phyloP scores from a whole-genome alignment of 169 alveolate genomes.

The Cryptosporidium tyzzeri region DNA sequence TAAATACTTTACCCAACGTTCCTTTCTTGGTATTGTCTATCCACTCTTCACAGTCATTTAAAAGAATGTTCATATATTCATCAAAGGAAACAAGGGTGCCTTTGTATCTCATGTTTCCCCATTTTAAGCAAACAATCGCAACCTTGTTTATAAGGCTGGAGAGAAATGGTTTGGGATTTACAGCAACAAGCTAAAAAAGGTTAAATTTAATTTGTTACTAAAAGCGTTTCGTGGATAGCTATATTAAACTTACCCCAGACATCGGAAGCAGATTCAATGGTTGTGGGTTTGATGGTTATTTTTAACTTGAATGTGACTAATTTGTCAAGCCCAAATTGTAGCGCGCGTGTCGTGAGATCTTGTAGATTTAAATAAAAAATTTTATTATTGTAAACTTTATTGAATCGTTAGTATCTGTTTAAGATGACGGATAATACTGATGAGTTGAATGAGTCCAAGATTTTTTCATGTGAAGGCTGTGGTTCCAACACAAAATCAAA shows the following conservation, averaged over 20 bases:
- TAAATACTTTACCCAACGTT: slow-evolving; percentile 88
- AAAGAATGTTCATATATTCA: slow-evolving; percentile 91
- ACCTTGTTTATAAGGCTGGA: slow-evolving; percentile 89
- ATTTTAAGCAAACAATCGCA: slow-evolving; percentile 91
- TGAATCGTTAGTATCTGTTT: neutral
- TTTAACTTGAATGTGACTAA: neutral
- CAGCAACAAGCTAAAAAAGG: slow-evolving; percentile 84
- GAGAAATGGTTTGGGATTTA: slow-evolving; percentile 95
- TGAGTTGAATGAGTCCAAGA: neutral
- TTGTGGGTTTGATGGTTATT: neutral
- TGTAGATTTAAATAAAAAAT: neutral
- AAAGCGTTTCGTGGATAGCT: neutral
- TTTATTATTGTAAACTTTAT: neutral
- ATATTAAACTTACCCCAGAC: slow-evolving; percentile 70
- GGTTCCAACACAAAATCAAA: slow-evolving; percentile 78
- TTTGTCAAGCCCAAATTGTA: neutral
- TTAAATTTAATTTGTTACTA: neutral
- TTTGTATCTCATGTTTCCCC: slow-evolving; percentile 95
- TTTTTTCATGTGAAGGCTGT: slow-evolving; percentile 78
- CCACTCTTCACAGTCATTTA: slow-evolving; percentile 93
- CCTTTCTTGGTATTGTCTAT: slow-evolving; percentile 92
- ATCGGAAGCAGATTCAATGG: neutral
- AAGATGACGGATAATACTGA: neutral
- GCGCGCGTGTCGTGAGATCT: slow-evolving; percentile 23
- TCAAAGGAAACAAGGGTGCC: slow-evolving; percentile 92